Percentiles rank a stretch among this genome's conserved stretches.
phyloP scores from a whole-genome alignment of 768 basidiomycete genomes.

The Xerocomus spinulosus region DNA sequence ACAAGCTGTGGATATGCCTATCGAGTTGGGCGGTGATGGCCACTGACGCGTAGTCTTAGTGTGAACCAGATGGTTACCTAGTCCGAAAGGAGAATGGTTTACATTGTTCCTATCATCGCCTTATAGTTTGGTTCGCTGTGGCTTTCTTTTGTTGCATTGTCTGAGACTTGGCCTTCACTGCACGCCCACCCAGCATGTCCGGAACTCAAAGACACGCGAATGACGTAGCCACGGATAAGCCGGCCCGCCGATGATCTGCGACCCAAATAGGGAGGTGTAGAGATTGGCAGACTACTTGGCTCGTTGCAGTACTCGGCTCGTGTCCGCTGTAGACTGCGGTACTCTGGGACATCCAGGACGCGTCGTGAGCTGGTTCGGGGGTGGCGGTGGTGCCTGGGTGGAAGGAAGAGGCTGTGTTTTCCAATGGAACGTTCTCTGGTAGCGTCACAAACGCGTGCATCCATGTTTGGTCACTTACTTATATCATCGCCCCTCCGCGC shows the following conservation, averaged over 20 bases:
- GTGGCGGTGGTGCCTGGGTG: conserved; percentile 8
- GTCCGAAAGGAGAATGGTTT: conserved; percentile 2
- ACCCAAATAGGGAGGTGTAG: conserved; percentile 18
- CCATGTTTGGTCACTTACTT: no score
- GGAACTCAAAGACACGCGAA: conserved; percentile 1
- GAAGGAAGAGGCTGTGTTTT: conserved; percentile 29
- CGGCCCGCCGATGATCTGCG: conserved; percentile 23
- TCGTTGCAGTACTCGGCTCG: no score
- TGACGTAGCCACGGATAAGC: conserved; percentile 14
- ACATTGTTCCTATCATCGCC: no score
- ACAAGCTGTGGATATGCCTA: neutral
- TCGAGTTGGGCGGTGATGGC: neutral
- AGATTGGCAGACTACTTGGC: neutral
- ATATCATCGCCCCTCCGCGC: no score
- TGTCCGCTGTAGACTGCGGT: no score
- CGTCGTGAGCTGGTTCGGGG: neutral
- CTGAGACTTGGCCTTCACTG: no score
- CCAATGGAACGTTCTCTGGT: conserved; percentile 25
- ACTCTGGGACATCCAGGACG: no score
- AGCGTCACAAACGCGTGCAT: neutral
- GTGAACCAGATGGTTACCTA: neutral
- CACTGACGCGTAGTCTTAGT: neutral
- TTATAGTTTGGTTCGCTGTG: neutral
- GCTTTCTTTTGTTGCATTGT: neutral
- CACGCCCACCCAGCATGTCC: no score